These are phyloP conservation scores for Trypethelium eluteriae DNA, from an alignment of 495 filamentous ascomycete species.

Conservation along the genomic window DNA sequence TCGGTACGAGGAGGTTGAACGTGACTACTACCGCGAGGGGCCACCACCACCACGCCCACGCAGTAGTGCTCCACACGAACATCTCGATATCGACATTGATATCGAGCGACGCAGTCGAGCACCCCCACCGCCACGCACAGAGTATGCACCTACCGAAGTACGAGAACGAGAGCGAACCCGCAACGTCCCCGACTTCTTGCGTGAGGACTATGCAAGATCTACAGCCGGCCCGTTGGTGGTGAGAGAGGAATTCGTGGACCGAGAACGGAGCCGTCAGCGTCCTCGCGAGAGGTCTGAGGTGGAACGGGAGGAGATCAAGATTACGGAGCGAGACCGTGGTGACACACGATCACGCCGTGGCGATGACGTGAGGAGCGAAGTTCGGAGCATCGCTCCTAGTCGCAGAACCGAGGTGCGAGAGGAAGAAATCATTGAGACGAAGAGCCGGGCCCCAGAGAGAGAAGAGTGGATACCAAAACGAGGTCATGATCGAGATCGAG, in stretches of 20 bases:
- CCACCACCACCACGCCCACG: constrained; percentile 23
- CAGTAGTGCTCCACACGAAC: constrained; percentile 31
- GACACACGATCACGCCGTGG: constrained; percentile 6
- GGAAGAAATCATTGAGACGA: constrained; percentile 21
- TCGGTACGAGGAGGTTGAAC: constrained; percentile 43
- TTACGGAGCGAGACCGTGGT: constrained; percentile 9
- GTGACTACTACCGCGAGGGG: constrained; percentile 36
- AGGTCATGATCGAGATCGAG: neutral
- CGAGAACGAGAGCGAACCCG: constrained; percentile 31
- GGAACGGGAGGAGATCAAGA: constrained; percentile 28
- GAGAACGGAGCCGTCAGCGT: constrained; percentile 16
- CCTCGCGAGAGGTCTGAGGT: constrained; percentile 28
- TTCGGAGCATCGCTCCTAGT: neutral
- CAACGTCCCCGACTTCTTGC: constrained; percentile 46
- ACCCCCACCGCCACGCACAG: constrained; percentile 16
- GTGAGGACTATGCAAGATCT: constrained; percentile 45
- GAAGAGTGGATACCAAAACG: constrained; percentile 6
- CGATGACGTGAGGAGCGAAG: neutral
- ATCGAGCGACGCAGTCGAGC: constrained; percentile 20
- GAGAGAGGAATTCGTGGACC: constrained; percentile 32
- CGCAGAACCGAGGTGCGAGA: constrained; percentile 17
- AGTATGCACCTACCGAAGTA: constrained; percentile 27
- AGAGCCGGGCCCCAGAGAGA: constrained; percentile 17
- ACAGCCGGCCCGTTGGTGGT: constrained; percentile 43
- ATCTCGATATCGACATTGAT: constrained; percentile 34